Evolutionary conservation across 176 grass and related monocot genomes (phyloP), one percentile per base, ranked within the genome.

Genomic region (Zoysia pacifica): DNA sequence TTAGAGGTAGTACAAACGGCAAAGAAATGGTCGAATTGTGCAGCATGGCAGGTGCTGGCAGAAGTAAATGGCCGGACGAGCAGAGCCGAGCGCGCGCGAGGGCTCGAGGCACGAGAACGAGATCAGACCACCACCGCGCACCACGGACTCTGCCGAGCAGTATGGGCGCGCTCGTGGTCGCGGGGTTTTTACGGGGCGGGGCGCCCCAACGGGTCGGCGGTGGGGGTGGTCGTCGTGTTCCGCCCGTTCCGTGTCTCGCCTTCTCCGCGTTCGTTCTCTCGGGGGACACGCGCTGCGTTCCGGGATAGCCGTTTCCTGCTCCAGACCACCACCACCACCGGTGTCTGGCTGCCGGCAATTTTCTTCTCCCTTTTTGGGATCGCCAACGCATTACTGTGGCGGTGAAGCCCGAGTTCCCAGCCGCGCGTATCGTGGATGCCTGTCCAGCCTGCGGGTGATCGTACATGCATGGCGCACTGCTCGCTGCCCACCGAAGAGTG

Each of bases 291-390:
- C 15, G 35, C 5, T n/a, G 16, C 44, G 0, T 43, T 69, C 67
- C 68, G 44, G 68, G 54, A 72, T 70, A 41, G 54, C 67, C 69
- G 79, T 72, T 73, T 73, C 56, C 44, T 62, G 79, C 9, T 13
- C 65, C 50, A 28, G 28, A 28, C 28, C 28, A 28, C 28, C 28
- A 28, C 28, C 28, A 6, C 55, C 7, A 18, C 16, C 52, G 5
- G 36, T 40, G 15, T 3, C 70, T 11, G 37, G 74, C 44, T 18
- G 77, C 18, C 61, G 40, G 5, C 7, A 7, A 9, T 3, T 53
- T 42, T 3, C 28, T 18, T 28, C 2, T 1, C n/a, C 44, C 16
- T 9, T 15, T 5, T 79, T 37, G 66, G 78, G 78, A 61, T 70
- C 5, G 53, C 19, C 44, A 18, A 38, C n/a, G 12, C 66, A 5